Evolutionary conservation across 305 asterid species (phyloP).

Genomic region (Fraxinus nigra): DNA sequence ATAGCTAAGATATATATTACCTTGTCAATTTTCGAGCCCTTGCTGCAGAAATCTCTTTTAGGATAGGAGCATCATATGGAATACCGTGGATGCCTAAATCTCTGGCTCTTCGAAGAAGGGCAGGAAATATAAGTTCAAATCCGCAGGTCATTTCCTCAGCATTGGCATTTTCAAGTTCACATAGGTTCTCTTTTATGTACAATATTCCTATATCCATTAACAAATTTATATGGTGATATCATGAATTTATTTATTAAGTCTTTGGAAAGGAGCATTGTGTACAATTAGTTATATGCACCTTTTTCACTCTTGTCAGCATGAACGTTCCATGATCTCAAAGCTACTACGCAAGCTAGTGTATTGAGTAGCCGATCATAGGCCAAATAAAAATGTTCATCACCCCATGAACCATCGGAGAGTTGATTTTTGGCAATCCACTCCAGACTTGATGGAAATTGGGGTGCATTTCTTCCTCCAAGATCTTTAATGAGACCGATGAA

Average conservation of each 20-base stretch:
- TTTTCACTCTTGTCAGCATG: conserved; percentile 25
- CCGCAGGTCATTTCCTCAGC: conserved; percentile 48
- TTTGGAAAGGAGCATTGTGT: not conserved
- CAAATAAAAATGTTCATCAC: conserved; percentile 31
- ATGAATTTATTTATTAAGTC: not conserved
- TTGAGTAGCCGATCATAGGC: conserved; percentile 40
- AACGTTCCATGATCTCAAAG: conserved; percentile 31
- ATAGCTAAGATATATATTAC: not conserved
- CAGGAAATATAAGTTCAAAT: conserved; percentile 41
- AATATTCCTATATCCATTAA: conserved; percentile 15
- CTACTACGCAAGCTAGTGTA: conserved; percentile 50
- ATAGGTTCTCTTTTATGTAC: conserved; percentile 25
- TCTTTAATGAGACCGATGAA: conserved; percentile 32
- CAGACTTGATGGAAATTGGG: conserved; percentile 47
- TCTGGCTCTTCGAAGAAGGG: conserved; percentile 36
- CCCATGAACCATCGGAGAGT: conserved; percentile 58
- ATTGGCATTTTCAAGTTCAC: conserved; percentile 19
- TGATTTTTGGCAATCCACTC: conserved; percentile 50
- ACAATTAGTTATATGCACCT: conserved; percentile 20
- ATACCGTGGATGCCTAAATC: conserved; percentile 29
- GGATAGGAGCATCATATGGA: conserved; percentile 25
- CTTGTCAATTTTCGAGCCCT: conserved; percentile 28
- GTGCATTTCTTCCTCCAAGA: conserved; percentile 19
- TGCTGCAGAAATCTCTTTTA: conserved; percentile 20
- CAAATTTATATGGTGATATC: not conserved